Evolutionary conservation across 2,329 filamentous ascomycete genomes (phyloP).

Genomic region (Ophiostoma quercus): DNA sequence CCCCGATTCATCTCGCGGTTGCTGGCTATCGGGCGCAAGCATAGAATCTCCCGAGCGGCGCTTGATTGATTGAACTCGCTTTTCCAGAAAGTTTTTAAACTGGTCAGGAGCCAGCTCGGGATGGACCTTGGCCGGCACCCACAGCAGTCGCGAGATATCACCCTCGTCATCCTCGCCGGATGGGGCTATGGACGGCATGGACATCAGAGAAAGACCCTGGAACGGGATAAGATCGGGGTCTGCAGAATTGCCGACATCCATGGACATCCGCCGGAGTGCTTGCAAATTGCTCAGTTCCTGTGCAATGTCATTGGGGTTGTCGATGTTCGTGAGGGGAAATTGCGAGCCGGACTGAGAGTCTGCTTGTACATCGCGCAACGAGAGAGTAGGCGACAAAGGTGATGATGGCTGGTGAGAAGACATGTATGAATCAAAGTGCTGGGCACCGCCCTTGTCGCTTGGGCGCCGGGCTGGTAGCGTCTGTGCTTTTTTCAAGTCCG

Average conservation of each 20-base stretch:
- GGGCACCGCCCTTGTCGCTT: conserved; percentile 36
- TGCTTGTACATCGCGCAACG: conserved; percentile 50
- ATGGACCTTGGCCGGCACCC: conserved; percentile 92
- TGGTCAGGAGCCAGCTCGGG: conserved; percentile 92
- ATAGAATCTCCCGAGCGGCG: conserved; percentile 70
- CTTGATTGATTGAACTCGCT: conserved; percentile 83
- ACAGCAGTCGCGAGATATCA: conserved; percentile 82
- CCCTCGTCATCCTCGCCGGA: conserved; percentile 73
- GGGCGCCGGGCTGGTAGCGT: conserved; percentile 39
- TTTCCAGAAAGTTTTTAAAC: conserved; percentile 95
- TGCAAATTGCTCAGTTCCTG: conserved; percentile 91
- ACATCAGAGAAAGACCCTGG: conserved; percentile 56
- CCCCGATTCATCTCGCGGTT: conserved; percentile 38
- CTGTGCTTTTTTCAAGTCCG: conserved; percentile 41
- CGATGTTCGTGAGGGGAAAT: conserved; percentile 84
- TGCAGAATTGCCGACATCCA: conserved; percentile 74
- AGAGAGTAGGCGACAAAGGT: conserved; percentile 49
- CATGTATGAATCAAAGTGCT: conserved; percentile 31
- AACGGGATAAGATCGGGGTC: conserved; percentile 74
- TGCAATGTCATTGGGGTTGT: conserved; percentile 80
- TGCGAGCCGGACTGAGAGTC: conserved; percentile 55
- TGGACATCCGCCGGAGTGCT: conserved; percentile 84
- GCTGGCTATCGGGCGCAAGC: conserved; percentile 49
- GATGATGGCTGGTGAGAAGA: conserved; percentile 38
- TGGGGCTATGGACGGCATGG: conserved; percentile 68